A percentile compares a stretch with the other conserved stretches of the same genome.
These are phyloP conservation scores for Emergomyces pasteurianus DNA, from an alignment of 2,329 filamentous ascomycete genomes.

Conservation along the genomic window DNA sequence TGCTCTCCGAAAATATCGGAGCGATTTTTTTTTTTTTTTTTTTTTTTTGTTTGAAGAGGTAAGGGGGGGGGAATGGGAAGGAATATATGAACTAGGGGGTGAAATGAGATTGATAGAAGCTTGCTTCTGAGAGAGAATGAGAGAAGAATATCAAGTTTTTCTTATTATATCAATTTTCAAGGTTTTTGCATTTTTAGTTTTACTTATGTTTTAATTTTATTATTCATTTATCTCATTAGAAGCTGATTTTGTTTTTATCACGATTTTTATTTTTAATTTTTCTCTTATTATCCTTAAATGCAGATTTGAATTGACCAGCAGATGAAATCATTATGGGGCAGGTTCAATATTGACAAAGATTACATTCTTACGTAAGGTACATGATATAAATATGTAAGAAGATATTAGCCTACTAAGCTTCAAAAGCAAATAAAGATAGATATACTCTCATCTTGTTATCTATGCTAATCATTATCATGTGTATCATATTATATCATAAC, in stretches of 20 bases:
- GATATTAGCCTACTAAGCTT: too few species aligned
- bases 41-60: too few species aligned
- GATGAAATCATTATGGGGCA: too few species aligned
- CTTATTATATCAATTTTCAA: neutral
- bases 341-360: too few species aligned
- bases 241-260: neutral
- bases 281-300: neutral
- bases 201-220: neutral
- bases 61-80: neutral
- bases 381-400: too few species aligned
- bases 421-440: too few species aligned
- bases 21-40: neutral
- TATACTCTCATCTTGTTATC: neutral
- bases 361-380: too few species aligned
- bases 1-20: neutral
- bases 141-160: neutral
- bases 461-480: neutral
- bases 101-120: neutral
- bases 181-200: neutral
- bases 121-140: neutral
- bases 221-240: neutral
- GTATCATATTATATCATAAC: neutral
- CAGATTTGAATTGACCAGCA: too few species aligned
- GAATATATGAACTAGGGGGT: neutral
- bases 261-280: neutral